Evolutionary conservation across 1,284 basidiomycete species (phyloP).

Genomic region (Ceratobasidium sp.): DNA sequence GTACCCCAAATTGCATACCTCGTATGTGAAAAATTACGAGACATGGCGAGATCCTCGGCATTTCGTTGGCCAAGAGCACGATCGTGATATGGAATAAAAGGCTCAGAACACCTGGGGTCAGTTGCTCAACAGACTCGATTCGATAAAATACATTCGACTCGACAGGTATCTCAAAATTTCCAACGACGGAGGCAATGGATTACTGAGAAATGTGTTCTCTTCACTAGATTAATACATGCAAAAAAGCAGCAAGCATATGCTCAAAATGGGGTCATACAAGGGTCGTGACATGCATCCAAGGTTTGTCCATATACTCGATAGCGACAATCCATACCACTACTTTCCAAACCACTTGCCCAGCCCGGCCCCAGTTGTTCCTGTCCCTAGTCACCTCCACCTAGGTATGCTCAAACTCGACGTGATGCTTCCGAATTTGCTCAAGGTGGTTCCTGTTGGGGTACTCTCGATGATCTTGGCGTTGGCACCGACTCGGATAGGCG

Average conservation of each 20-base stretch:
- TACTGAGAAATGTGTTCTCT: conserved; percentile 1
- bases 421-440: background rate
- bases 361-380: background rate
- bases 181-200: background rate
- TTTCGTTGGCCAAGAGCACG: too few relatives aligned
- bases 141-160: too few relatives aligned
- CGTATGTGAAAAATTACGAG: too few relatives aligned
- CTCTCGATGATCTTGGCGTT: background rate
- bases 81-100: too few relatives aligned
- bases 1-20: too few relatives aligned
- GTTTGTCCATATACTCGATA: background rate
- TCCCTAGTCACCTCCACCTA: conserved; percentile 10
- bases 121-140: too few relatives aligned
- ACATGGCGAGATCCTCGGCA: too few relatives aligned
- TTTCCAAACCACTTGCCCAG: background rate
- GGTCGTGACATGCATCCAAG: conserved; percentile 7
- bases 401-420: background rate
- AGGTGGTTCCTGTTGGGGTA: too few relatives aligned
- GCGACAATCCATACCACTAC: background rate
- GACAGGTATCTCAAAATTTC: too few relatives aligned
- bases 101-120: too few relatives aligned
- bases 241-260: conserved; percentile 12
- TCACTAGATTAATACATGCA: conserved; percentile 14
- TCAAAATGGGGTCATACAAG: conserved; percentile 16
- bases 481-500: background rate